Evolutionary conservation across 768 basidiomycete species (phyloP).

Genomic region (Podaxis sp.): DNA sequence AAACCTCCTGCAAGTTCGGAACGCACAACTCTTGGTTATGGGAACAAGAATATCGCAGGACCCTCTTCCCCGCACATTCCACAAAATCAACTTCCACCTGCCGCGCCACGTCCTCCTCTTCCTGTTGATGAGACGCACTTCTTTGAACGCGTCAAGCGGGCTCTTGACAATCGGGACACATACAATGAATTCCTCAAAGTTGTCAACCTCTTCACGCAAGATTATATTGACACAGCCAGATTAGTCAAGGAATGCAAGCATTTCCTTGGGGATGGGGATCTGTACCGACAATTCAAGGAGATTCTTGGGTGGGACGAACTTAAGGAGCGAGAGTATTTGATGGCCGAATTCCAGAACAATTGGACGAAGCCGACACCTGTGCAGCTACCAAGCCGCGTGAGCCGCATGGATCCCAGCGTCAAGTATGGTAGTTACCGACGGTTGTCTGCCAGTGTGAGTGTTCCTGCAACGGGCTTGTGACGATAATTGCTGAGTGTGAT

Average conservation of each 20-base stretch:
- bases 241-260: slow-evolving; percentile 79
- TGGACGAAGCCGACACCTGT: slow-evolving; percentile 54
- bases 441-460: slow-evolving; percentile 74
- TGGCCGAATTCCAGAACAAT: slow-evolving; percentile 48
- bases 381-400: slow-evolving; percentile 42
- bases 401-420: slow-evolving; percentile 64
- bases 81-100: slow-evolving; percentile 28
- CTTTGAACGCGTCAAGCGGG: slow-evolving; percentile 86
- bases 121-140: slow-evolving; percentile 64
- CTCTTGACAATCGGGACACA: slow-evolving; percentile 69
- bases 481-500: neutral
- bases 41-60: slow-evolving; percentile 16
- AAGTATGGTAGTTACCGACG: slow-evolving; percentile 89
- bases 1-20: slow-evolving; percentile 12
- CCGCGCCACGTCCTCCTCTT: slow-evolving; percentile 27
- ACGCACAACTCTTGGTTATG: slow-evolving; percentile 13
- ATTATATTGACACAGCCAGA: slow-evolving; percentile 84
- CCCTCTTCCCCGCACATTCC: slow-evolving; percentile 34
- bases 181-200: slow-evolving; percentile 96
- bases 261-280: slow-evolving; percentile 75
- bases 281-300: slow-evolving; percentile 79
- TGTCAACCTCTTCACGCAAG: slow-evolving; percentile 92
- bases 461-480: slow-evolving; percentile 1
- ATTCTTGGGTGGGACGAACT: slow-evolving; percentile 88
- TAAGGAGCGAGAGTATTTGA: slow-evolving; percentile 56